Conservation (phyloP, 768 basidiomycete genomes). For the Leccinum subgranulosum region DNA sequence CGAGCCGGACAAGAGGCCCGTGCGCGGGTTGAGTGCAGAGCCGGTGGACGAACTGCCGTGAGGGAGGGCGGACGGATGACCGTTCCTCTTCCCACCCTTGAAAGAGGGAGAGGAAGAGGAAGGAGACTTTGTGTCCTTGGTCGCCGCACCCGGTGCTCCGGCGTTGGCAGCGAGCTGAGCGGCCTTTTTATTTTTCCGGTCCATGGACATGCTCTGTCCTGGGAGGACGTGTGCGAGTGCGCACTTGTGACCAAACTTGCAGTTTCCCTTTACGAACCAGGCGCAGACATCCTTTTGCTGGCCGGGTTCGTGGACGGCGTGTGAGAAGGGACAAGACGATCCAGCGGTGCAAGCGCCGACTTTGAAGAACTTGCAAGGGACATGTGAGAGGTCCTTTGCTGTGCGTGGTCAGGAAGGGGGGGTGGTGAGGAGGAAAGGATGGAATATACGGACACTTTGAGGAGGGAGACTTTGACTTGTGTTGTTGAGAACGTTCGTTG, state of each 20-base stretch:
- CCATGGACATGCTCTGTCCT: constrained; percentile 93
- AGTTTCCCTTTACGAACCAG: constrained; percentile 94
- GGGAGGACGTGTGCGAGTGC: constrained; percentile 93
- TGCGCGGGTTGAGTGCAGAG: constrained; percentile 10
- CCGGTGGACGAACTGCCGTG: constrained; percentile 10
- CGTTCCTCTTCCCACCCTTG: constrained; percentile 38
- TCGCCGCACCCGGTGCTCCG: constrained; percentile 33
- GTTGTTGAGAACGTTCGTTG: constrained; percentile 10
- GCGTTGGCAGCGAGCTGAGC: constrained; percentile 65
- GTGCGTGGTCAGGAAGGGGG: constrained; percentile 1
- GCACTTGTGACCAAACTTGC: constrained; percentile 78
- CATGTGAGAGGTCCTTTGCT: constrained; percentile 91
- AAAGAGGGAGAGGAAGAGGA: constrained; percentile 4
- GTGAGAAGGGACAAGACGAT: constrained; percentile 93
- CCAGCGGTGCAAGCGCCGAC: constrained; percentile 94
- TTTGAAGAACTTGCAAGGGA: constrained; percentile 97
- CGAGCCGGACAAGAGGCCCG: constrained; percentile 46
- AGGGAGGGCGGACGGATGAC: constrained; percentile 21
- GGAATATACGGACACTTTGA: constrained; percentile 30
- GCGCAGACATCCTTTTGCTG: constrained; percentile 78
- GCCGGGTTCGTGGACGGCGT: constrained; percentile 67
- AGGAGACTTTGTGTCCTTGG: constrained; percentile 27
- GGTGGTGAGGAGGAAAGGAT: not conserved
- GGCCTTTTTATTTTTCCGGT: constrained; percentile 95
- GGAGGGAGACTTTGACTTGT: constrained; percentile 27